Evolutionary conservation across 2,329 filamentous ascomycete genomes (phyloP).

Genomic region (Fusarium annulatum): DNA sequence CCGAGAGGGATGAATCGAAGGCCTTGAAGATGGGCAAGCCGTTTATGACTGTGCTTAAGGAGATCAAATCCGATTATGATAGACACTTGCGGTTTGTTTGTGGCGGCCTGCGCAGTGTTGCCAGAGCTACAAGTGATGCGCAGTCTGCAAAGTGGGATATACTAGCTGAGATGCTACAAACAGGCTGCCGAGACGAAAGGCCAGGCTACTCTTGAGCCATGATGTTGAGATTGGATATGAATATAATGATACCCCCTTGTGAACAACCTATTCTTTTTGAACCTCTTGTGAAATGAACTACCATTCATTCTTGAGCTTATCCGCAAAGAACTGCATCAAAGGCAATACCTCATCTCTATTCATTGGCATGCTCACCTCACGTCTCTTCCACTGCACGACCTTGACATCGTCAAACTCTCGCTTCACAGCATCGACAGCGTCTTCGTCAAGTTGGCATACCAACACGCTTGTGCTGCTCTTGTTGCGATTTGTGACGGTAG

Average conservation of each 20-base stretch:
- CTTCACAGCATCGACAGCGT: conserved; percentile 72
- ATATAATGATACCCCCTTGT: conserved; percentile 44
- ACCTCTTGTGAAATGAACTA: neutral
- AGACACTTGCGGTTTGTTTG: conserved; percentile 75
- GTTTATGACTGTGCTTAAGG: conserved; percentile 64
- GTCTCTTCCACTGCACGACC: conserved; percentile 75
- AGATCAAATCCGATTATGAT: conserved; percentile 72
- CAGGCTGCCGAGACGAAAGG: conserved; percentile 47
- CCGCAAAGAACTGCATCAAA: conserved; percentile 85
- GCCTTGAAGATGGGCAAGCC: conserved; percentile 47
- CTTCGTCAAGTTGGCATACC: conserved; percentile 69
- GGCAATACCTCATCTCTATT: conserved; percentile 88
- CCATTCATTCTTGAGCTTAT: conserved; percentile 61
- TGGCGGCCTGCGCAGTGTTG: conserved; percentile 78
- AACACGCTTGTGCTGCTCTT: conserved; percentile 74
- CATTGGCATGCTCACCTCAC: conserved; percentile 83
- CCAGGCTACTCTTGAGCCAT: conserved; percentile 20
- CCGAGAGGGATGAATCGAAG: conserved; percentile 25
- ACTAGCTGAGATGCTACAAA: conserved; percentile 82
- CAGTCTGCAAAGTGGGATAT: conserved; percentile 77
- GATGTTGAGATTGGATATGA: conserved; percentile 19
- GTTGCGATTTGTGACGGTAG: conserved; percentile 55
- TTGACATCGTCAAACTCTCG: conserved; percentile 74
- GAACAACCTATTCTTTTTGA: neutral
- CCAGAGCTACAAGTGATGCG: conserved; percentile 75